A percentile compares a stretch with the other conserved stretches of the same genome.
These are phyloP conservation scores for Lecanicillium sp. DNA, from an alignment of 2,329 filamentous ascomycete species.

Conservation along the genomic window DNA sequence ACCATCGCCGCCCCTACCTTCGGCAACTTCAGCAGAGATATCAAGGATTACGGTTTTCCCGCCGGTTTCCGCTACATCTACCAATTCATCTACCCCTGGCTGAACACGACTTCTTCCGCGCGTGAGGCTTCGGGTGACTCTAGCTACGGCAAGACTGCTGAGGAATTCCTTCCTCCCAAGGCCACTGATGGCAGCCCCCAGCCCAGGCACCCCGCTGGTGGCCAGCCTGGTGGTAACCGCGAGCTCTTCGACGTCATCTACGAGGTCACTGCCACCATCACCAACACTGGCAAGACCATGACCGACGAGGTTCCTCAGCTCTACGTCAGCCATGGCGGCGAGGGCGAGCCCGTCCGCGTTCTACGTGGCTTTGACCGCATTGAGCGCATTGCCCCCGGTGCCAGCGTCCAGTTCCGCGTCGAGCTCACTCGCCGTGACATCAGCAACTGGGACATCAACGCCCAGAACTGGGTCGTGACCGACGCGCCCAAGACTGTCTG, in stretches of 20 bases:
- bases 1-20: conserved; percentile 59
- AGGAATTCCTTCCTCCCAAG: conserved; percentile 54
- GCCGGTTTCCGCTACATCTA: conserved; percentile 44
- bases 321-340: conserved; percentile 75
- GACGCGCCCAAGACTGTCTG: conserved; percentile 45
- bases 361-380: conserved; percentile 80
- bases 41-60: conserved; percentile 65
- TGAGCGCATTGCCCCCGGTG: conserved; percentile 59
- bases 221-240: conserved; percentile 57
- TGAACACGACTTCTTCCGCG: conserved; percentile 57
- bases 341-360: conserved; percentile 58
- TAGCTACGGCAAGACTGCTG: conserved; percentile 52
- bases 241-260: conserved; percentile 64
- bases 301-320: conserved; percentile 72
- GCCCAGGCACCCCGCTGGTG: conserved; percentile 43
- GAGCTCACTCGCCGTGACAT: conserved; percentile 73
- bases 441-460: conserved; percentile 73
- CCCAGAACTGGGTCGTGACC: conserved; percentile 79
- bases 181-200: conserved; percentile 52
- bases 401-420: conserved; percentile 58
- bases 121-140: conserved; percentile 51
- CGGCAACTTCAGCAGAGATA: conserved; percentile 56
- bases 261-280: conserved; percentile 60
- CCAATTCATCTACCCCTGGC: conserved; percentile 64
- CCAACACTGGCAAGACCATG: conserved; percentile 59